Base-by-base conservation (phyloP, 495 filamentous ascomycete species). In the Talaromyces stipitatus region DNA sequence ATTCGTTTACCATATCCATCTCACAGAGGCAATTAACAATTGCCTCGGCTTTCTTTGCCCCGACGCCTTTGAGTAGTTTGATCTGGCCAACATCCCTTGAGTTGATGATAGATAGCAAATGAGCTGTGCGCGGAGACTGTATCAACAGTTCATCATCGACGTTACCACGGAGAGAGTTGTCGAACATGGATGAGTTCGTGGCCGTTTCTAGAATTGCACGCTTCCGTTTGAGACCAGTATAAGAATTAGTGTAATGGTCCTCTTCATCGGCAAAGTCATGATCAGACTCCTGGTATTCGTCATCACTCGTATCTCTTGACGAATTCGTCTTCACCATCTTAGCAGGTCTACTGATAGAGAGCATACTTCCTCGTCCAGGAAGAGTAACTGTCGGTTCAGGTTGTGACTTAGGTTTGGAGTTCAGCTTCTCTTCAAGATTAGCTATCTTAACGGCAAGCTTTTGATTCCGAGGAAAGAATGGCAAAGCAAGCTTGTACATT, bases 91-190 rank as follows among this genome's bases (percentile, higher is more conserved):
- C 69, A 59, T 97, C 88, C 12, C 88, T 79, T 2, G 86, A 89
- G 69, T 98, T 98, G 70, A 98, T 85, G 62, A 97, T 88, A 12
- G 82, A 78, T 3, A 98, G 77, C 8, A 98, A 66, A 52, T 84
- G 81, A 60, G 77, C 72, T 4, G 88, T 89, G 5, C 85, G 78
- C 2, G 91, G 89, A 0, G 88, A 87, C 10, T 79, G 74, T 1
- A 64, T 50, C 14, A 59, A 57, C 10, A 57, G 45, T 50, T 59
- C 66, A 52, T 70, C 58, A 20, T 72, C 66, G 5, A 61, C 6
- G n/a, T 7, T 61, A 16, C 46, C 56, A n/a, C 63, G 56, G 7
- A 61, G 54, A 24, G 52, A 52, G 6, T 64, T 59, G 20, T 64
- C 58, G 18, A 58, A 16, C 58, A 66, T 46, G 61, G 59, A 61